These are phyloP conservation scores for Lepraria neglecta DNA, from an alignment of 495 filamentous ascomycete species.

Conservation along the genomic window DNA sequence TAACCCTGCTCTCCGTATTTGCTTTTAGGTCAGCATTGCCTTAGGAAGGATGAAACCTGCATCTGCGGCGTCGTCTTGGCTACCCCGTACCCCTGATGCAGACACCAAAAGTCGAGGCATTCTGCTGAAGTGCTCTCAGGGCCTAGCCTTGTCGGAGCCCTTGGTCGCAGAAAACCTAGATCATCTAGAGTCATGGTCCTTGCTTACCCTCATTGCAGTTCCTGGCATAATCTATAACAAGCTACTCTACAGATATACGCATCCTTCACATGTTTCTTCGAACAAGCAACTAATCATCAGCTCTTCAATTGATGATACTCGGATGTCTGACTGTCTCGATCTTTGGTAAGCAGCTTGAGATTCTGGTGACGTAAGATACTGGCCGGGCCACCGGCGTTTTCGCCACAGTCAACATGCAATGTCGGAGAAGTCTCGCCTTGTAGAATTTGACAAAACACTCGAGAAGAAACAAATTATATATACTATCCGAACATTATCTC, in stretches of 20 bases:
- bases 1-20: background rate
- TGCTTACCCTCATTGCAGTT: no score
- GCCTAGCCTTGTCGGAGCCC: background rate
- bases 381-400: background rate
- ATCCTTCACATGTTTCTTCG: no score
- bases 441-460: no score
- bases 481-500: background rate
- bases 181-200: no score
- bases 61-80: background rate
- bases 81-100: background rate
- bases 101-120: background rate
- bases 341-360: background rate
- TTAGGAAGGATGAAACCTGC: constrained; percentile 2
- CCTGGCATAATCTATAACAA: no score
- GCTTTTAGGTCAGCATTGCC: background rate
- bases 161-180: no score
- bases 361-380: constrained; percentile 4
- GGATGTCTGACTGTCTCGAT: no score
- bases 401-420: background rate
- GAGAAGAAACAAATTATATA: no score
- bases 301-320: no score
- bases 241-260: no score
- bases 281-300: no score
- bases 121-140: background rate
- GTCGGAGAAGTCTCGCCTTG: background rate